Evolutionary conservation across 768 basidiomycete species (phyloP).

Genomic region (Termitomyces titanicus): DNA sequence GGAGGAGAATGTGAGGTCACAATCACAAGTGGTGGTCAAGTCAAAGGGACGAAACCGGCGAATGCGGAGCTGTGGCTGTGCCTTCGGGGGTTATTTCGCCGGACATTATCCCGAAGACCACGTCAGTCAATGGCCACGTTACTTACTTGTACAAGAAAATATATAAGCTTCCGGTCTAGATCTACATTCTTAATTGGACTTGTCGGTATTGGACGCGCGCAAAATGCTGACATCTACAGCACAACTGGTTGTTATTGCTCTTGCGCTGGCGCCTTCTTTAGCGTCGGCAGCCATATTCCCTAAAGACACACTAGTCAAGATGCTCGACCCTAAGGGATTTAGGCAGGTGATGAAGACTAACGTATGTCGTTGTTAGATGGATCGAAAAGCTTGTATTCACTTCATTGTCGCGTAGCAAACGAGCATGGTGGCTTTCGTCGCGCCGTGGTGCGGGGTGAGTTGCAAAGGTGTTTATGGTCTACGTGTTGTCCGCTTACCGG

Average conservation of each 20-base stretch:
- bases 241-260: conserved; percentile 30
- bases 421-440: conserved; percentile 83
- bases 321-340: conserved; percentile 68
- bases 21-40: too few species aligned
- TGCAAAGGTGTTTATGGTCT: background rate
- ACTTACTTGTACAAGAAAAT: too few species aligned
- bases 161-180: too few species aligned
- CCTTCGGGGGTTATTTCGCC: background rate
- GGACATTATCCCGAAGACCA: conserved; percentile 5
- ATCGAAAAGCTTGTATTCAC: background rate
- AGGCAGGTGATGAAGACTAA: conserved; percentile 70
- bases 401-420: conserved; percentile 46
- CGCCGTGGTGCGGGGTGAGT: conserved; percentile 91
- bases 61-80: background rate
- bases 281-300: conserved; percentile 48
- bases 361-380: conserved; percentile 37
- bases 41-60: too few species aligned
- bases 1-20: too few species aligned
- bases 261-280: conserved; percentile 41
- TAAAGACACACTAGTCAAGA: conserved; percentile 61
- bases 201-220: background rate
- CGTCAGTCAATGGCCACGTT: conserved; percentile 8
- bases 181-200: background rate
- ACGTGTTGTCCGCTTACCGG: background rate
- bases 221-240: conserved; percentile 29